Conservation (phyloP, 176 grass and related monocot genomes). For the Cocos nucifera region DNA sequence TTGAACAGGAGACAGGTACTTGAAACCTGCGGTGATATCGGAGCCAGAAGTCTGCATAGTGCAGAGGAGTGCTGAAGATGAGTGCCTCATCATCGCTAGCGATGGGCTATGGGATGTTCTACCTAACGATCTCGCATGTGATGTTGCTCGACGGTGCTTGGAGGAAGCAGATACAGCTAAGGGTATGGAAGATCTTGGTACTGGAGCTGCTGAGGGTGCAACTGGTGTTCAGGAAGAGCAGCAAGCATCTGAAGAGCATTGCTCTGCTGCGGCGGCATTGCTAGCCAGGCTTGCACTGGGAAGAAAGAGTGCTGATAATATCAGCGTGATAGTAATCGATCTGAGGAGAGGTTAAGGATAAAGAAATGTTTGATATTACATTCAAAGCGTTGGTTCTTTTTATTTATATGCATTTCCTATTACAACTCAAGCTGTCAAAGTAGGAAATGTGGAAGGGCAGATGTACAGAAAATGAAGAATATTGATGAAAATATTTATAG, state of each 20-base stretch:
- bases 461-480: too few species aligned
- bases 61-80: slow-evolving; percentile 27
- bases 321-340: slow-evolving; percentile 67
- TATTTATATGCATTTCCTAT: too few species aligned
- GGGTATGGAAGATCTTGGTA: slow-evolving; percentile 1
- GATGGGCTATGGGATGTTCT: slow-evolving; percentile 93
- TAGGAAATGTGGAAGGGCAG: too few species aligned
- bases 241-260: slow-evolving; percentile 32
- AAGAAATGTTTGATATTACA: too few species aligned
- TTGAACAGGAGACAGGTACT: slow-evolving; percentile 50
- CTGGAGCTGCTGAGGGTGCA: not conserved
- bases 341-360: slow-evolving; percentile 17
- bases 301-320: slow-evolving; percentile 53
- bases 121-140: slow-evolving; percentile 46
- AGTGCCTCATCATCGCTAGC: slow-evolving; percentile 72
- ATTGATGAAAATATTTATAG: too few species aligned
- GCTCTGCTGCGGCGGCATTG: slow-evolving; percentile 43
- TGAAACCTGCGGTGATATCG: slow-evolving; percentile 66
- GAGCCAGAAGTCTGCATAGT: slow-evolving; percentile 58
- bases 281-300: slow-evolving; percentile 62
- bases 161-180: slow-evolving; percentile 28
- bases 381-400: too few species aligned
- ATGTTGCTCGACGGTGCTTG: slow-evolving; percentile 51
- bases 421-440: too few species aligned
- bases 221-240: not conserved